Evolutionary conservation across 1,284 basidiomycete species (phyloP).

Genomic region (Microbotryomycetes sp.): DNA sequence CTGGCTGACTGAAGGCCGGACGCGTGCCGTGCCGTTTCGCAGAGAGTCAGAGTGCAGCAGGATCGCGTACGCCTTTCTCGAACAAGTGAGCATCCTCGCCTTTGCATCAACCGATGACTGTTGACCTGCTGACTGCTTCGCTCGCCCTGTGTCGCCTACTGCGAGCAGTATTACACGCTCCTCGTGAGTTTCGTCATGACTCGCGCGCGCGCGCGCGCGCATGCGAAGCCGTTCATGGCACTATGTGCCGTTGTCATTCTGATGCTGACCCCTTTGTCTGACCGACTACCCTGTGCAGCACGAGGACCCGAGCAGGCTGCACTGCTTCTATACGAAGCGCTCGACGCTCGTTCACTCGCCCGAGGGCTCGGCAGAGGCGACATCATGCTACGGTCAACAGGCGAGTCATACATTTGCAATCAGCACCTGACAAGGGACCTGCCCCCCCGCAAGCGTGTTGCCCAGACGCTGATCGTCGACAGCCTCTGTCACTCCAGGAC

Average conservation of each 20-base stretch:
- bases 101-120: neutral
- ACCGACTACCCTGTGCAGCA: slow-evolving; percentile 77
- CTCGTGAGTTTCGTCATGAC: neutral
- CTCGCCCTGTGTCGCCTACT: neutral
- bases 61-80: slow-evolving; percentile 29
- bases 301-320: slow-evolving; percentile 90
- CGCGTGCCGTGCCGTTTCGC: too few relatives aligned
- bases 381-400: slow-evolving; percentile 84
- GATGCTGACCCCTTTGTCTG: slow-evolving; percentile 8
- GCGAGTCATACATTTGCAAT: slow-evolving; percentile 37
- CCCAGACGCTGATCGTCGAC: neutral
- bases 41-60: too few relatives aligned
- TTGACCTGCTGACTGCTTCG: neutral
- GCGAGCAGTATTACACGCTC: slow-evolving; percentile 19
- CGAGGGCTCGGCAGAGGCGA: slow-evolving; percentile 78
- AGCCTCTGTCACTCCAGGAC: slow-evolving; percentile 54
- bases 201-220: neutral
- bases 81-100: slow-evolving; percentile 12
- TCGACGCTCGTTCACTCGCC: slow-evolving; percentile 94
- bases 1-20: too few relatives aligned
- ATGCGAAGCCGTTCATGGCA: neutral
- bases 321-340: slow-evolving; percentile 98
- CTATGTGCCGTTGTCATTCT: neutral
- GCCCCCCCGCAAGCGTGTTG: neutral
- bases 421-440: neutral